Evolutionary conservation across 1,284 basidiomycete genomes (phyloP), one percentile per base, ranked within the genome.

Genomic region (Vanrija sp.): DNA sequence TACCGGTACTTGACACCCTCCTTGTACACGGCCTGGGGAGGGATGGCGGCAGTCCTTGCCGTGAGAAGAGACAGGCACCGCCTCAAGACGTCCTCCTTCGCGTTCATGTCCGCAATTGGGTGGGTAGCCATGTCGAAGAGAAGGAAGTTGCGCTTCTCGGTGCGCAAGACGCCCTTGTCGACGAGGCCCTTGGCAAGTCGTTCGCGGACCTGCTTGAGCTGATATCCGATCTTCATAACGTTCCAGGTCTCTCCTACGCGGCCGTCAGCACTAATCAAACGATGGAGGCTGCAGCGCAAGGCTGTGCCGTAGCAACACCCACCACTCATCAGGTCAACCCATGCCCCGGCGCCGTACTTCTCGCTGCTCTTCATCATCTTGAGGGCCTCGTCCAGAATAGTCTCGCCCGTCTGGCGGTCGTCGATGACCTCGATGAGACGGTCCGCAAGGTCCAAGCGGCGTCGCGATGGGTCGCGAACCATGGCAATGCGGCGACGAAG

Each of bases 41-140:
- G 87, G 14, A 96, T 80, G 18, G 88, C 83, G n/a, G 87, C 82
- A 3, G 93, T 94, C 6, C 86, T 84, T 4, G 87, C 81, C 2
- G 90, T 92, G 63, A 96, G 82, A 35, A 96, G 81, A 6, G 84
- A 76, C 37, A 89, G 81, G 37, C 86, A 81, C 41, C 93, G 86
- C 16, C 80, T 78, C 63, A 96, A 81, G 66, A 96, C 83, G 57
- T 82, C 80, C 68, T 93, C 90, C 73, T 97, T 96, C 15, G 86
- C 86, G 54, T 88, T 86, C 23, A 89, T 82, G 75, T 96, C 93
- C 8, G 91, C 89, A 51, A 96, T 87, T 2, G 93, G 93, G 73
- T 96, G 93, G 0, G 93, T 96, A 19, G 93, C 92, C 93, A 96
- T 96, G 78, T 97, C 93, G 75, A 96, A 96, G n/a, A 96, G 81